Evolutionary conservation across 2,329 filamentous ascomycete genomes (phyloP).

Genomic region (Escovopsis sp.): DNA sequence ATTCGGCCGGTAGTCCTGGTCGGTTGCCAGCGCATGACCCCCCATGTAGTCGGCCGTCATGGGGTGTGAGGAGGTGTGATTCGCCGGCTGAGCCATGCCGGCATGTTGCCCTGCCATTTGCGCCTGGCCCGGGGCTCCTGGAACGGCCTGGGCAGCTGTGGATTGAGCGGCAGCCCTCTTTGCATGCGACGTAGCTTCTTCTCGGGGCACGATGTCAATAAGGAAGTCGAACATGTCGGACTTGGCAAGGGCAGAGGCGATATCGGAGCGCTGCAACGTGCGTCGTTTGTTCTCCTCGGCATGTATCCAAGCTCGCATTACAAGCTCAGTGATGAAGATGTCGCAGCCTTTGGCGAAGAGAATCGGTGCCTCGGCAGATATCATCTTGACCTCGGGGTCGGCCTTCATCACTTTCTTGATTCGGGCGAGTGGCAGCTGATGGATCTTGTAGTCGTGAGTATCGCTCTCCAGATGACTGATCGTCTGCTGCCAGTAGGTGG

Average conservation of each 20-base stretch:
- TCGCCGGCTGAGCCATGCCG: constrained; percentile 37
- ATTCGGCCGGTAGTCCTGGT: constrained; percentile 68
- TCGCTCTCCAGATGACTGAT: constrained; percentile 92
- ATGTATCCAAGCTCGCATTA: constrained; percentile 99
- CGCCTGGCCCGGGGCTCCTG: constrained; percentile 34
- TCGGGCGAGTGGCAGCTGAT: constrained; percentile 88
- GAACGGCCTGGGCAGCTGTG: constrained; percentile 26
- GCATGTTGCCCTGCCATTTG: constrained; percentile 39
- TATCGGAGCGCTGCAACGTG: constrained; percentile 89
- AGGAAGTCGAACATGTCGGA: constrained; percentile 99
- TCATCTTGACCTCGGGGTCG: constrained; percentile 99
- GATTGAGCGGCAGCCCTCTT: constrained; percentile 54
- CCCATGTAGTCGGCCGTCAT: constrained; percentile 51
- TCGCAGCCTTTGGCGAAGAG: constrained; percentile 97
- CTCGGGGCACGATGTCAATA: constrained; percentile 94
- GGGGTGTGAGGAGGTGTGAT: constrained; percentile 38
- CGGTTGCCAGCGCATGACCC: constrained; percentile 48
- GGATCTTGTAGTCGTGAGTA: constrained; percentile 95
- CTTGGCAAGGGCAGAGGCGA: constrained; percentile 87
- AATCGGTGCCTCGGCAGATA: constrained; percentile 93
- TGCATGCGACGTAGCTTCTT: constrained; percentile 75
- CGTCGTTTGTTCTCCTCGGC: constrained; percentile 97
- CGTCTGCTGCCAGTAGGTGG: constrained; percentile 98
- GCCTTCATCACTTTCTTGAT: constrained; percentile 99
- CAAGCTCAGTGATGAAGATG: constrained; percentile 97